Conservation (phyloP, 495 filamentous ascomycete genomes). For the Lophiotrema nucula region DNA sequence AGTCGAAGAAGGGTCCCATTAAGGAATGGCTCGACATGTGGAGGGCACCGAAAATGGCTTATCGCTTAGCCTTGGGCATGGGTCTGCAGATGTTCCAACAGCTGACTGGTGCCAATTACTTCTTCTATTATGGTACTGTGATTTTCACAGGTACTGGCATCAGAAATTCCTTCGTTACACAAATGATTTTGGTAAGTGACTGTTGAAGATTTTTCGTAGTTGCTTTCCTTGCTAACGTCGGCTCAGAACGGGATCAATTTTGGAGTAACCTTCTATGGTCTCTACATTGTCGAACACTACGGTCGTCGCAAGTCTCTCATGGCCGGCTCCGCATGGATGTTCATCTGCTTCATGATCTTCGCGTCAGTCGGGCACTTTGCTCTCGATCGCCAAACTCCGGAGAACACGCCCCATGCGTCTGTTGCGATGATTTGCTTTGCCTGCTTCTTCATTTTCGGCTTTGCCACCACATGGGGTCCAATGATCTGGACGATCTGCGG, state of each 20-base stretch:
- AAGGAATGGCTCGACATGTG: slow-evolving; percentile 29
- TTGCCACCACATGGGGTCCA: slow-evolving; percentile 61
- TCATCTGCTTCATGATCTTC: slow-evolving; percentile 43
- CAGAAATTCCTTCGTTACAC: slow-evolving; percentile 35
- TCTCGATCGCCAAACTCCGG: slow-evolving; percentile 22
- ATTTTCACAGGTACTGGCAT: slow-evolving; percentile 38
- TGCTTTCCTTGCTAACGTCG: background rate
- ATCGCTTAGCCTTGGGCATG: slow-evolving; percentile 23
- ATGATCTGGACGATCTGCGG: slow-evolving; percentile 64
- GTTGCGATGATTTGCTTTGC: slow-evolving; percentile 15
- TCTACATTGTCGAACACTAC: slow-evolving; percentile 42
- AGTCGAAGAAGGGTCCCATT: slow-evolving; percentile 7
- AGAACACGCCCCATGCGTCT: background rate
- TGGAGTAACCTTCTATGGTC: slow-evolving; percentile 38
- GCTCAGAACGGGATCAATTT: slow-evolving; percentile 40
- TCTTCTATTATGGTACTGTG: slow-evolving; percentile 49
- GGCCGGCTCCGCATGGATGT: slow-evolving; percentile 41
- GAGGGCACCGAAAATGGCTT: slow-evolving; percentile 30
- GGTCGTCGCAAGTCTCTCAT: slow-evolving; percentile 41
- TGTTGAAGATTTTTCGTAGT: too few relatives aligned
- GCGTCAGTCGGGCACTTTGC: slow-evolving; percentile 40
- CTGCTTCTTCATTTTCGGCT: slow-evolving; percentile 18
- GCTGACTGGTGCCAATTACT: slow-evolving; percentile 42
- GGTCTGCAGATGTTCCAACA: slow-evolving; percentile 33
- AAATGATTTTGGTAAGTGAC: slow-evolving; percentile 36